Base-by-base conservation (phyloP, 306 rosid genomes). In the Cicer judaicum region DNA sequence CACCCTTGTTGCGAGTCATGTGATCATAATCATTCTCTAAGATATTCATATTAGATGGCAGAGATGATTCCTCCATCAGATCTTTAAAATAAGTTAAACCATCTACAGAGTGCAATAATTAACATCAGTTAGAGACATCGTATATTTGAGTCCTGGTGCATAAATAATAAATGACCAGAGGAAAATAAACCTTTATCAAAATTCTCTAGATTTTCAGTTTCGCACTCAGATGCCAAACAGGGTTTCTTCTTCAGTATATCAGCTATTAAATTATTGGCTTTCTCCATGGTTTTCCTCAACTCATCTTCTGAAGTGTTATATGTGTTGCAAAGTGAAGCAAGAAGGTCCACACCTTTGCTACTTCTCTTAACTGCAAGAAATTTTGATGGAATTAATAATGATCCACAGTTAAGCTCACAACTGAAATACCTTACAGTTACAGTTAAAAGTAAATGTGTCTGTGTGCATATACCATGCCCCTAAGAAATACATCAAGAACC, bases 231-330 rank as follows among this genome's bases (percentile, higher is more conserved):
- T 6, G 91, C 97, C 48, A 72, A 73, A 74, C 80, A 69, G 3
- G 97, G 96, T 79, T 88, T 40, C 88, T 89, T 92, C 89, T 89
- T 88, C 86, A 95, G 80, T 73, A 95, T 89, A 47, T 85, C 85
- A 57, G 88, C 85, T 68, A 95, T 90, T 83, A 92, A 70, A 76
- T 78, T 78, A 70, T 95, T 95, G 71, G 98, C 85, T 76, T 85
- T 91, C 81, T 88, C 99, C 89, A 89, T 89, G 53, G 85, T 85
- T 86, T 85, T 85, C 87, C 77, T 90, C 86, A 92, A 67, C 64
- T 90, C 99, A 14, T 90, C 99, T 84, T 92, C 99, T 43, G 98
- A 85, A 55, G 96, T 89, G 78, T 90, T 64, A 68, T 84, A 86
- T 29, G 72, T 81, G 79, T 90, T 83, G 91, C 98, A 92, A 53